These are phyloP conservation scores for Endothia cerciana DNA, from an alignment of 2,329 filamentous ascomycete species.

Conservation along the genomic window DNA sequence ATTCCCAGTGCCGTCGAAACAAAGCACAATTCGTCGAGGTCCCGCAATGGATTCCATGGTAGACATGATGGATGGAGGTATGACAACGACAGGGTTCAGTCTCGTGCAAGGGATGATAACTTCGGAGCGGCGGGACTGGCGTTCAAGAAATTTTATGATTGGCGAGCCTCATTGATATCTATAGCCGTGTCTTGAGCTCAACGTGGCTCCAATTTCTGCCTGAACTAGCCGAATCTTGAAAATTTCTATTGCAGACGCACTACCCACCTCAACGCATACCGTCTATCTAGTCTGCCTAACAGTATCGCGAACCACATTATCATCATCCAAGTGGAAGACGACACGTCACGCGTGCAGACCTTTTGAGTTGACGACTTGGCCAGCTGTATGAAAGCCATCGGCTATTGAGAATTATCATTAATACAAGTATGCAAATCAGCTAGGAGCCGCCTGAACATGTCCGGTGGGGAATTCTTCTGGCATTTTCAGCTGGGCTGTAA, in stretches of 20 bases:
- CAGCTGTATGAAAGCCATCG: not conserved
- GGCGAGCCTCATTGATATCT: not conserved
- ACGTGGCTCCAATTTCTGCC: not conserved
- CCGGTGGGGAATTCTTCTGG: not conserved
- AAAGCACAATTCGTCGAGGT: conserved; percentile 42
- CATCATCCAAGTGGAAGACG: not conserved
- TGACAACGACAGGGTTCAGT: not conserved
- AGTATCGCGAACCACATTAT: not conserved
- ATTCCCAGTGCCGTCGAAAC: conserved; percentile 55
- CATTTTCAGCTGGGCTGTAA: not conserved
- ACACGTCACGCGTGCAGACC: not conserved
- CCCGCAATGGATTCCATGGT: not conserved
- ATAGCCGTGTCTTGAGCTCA: not conserved
- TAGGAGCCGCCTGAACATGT: not conserved
- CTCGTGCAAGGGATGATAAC: not conserved
- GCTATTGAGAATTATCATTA: not conserved
- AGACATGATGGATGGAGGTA: not conserved
- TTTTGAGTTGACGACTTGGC: not conserved
- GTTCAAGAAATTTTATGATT: not conserved
- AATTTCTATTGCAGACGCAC: not conserved
- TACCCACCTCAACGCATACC: not conserved
- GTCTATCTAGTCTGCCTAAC: not conserved
- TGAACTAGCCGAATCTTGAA: not conserved
- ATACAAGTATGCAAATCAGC: not conserved
- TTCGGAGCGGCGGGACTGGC: not conserved